Evolutionary conservation across 768 basidiomycete species (phyloP).

Genomic region (Auriscalpium microsporum): DNA sequence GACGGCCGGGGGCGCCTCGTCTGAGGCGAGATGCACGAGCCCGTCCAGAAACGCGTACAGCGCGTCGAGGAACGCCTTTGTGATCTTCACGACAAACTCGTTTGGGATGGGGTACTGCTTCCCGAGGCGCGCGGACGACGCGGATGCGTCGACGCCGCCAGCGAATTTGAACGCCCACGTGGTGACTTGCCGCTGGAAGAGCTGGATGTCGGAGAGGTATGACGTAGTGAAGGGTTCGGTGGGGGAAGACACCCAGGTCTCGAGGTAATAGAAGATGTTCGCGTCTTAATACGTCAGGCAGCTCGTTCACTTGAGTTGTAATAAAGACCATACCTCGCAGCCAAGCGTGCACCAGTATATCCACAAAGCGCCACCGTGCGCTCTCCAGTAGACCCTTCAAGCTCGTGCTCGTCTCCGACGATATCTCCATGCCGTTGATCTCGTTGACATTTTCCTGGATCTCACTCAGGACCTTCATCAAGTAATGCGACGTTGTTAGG

Average conservation of each 20-base stretch:
- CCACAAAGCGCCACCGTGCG: constrained; percentile 81
- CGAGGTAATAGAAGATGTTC: constrained; percentile 71
- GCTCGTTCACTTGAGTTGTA: background rate
- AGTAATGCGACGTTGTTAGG: constrained; percentile 73
- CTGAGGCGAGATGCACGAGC: constrained; percentile 67
- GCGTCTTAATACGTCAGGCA: constrained; percentile 49
- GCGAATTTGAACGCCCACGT: constrained; percentile 74
- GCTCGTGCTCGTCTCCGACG: constrained; percentile 58
- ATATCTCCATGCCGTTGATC: constrained; percentile 69
- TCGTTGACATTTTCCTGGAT: constrained; percentile 84
- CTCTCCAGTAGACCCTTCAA: constrained; percentile 73
- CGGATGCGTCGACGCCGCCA: constrained; percentile 57
- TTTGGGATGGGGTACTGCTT: constrained; percentile 56
- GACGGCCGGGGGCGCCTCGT: constrained; percentile 46
- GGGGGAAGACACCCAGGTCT: constrained; percentile 71
- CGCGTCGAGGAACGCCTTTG: constrained; percentile 77
- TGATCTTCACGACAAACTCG: constrained; percentile 65
- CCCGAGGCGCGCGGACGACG: constrained; percentile 35
- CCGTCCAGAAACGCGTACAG: constrained; percentile 85
- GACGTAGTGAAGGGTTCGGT: constrained; percentile 58
- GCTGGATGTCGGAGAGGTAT: constrained; percentile 69
- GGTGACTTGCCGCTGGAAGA: constrained; percentile 73
- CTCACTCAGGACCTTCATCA: constrained; percentile 74
- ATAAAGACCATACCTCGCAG: constrained; percentile 51
- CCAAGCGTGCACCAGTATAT: constrained; percentile 75